Conservation (phyloP, 148 eudicot genomes). For the Rhododendron henanense region DNA sequence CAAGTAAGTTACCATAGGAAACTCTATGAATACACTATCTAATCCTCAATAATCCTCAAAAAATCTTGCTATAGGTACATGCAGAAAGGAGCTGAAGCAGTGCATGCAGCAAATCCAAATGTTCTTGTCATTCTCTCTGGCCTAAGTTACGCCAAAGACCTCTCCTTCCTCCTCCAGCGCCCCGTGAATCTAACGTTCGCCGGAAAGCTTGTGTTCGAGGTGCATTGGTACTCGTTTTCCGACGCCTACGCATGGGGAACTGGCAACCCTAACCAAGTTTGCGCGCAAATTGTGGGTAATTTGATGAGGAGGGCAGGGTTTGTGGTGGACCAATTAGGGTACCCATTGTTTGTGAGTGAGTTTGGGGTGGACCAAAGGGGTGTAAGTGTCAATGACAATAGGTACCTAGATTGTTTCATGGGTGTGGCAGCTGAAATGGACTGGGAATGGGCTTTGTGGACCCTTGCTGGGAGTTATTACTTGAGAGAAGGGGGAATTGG, state of each 20-base stretch:
- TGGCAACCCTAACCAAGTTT: constrained; percentile 68
- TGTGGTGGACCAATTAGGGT: constrained; percentile 47
- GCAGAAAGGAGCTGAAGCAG: constrained; percentile 90
- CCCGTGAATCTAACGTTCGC: constrained; percentile 43
- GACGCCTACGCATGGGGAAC: constrained; percentile 54
- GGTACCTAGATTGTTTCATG: constrained; percentile 73
- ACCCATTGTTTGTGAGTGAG: constrained; percentile 84
- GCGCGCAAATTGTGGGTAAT: constrained; percentile 33
- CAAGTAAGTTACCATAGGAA: neutral
- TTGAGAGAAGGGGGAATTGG: constrained; percentile 58
- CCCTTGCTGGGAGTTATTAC: constrained; percentile 76
- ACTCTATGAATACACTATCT: neutral
- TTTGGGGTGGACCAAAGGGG: constrained; percentile 78
- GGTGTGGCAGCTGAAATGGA: constrained; percentile 71
- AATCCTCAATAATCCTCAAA: neutral
- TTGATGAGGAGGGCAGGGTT: constrained; percentile 44
- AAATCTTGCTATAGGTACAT: constrained; percentile 49
- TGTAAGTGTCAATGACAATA: constrained; percentile 57
- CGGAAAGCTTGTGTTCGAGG: constrained; percentile 62
- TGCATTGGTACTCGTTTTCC: constrained; percentile 72
- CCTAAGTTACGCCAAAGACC: constrained; percentile 56
- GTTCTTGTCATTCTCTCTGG: constrained; percentile 78
- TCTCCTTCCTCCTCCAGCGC: constrained; percentile 48
- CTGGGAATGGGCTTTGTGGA: constrained; percentile 88
- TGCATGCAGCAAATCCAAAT: constrained; percentile 74